These are phyloP conservation scores for Chaetoceros muelleri DNA, from an alignment of 108 stramenopile species.

Conservation along the genomic window DNA sequence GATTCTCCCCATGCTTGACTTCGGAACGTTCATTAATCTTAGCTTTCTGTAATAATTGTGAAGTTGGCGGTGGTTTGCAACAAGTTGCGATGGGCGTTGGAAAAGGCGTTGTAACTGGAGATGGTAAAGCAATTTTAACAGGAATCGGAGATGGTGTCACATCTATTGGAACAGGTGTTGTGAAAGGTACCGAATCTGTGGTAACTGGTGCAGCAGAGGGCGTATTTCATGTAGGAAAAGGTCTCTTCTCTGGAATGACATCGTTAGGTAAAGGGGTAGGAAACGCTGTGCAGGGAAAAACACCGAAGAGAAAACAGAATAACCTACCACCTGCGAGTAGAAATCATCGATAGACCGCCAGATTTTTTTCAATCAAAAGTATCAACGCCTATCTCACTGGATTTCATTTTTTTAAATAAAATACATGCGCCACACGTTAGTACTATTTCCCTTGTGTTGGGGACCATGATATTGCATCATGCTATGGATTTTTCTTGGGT, in stretches of 20 bases:
- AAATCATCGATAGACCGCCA: no score
- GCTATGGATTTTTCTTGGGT: no score
- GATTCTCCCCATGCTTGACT: neutral
- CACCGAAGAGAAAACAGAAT: neutral
- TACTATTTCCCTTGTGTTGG: no score
- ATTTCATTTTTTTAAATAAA: no score
- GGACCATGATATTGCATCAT: no score
- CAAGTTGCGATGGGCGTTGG: conserved; percentile 71
- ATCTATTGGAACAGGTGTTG: conserved; percentile 60
- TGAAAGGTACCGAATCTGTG: conserved; percentile 65
- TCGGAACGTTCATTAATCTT: neutral
- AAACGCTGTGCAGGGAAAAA: conserved; percentile 33
- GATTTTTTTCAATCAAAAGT: no score
- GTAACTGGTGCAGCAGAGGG: conserved; percentile 71
- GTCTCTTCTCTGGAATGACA: conserved; percentile 65
- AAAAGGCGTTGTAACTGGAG: conserved; percentile 62
- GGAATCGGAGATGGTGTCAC: conserved; percentile 58
- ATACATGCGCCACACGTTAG: no score
- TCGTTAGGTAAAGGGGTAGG: conserved; percentile 67
- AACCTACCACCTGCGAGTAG: no score
- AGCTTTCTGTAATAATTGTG: neutral
- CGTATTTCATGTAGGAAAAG: conserved; percentile 56
- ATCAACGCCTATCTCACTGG: no score
- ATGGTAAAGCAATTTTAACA: conserved; percentile 49
- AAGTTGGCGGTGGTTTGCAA: conserved; percentile 58